phyloP scores from a whole-genome alignment of 2,329 filamentous ascomycete species.

The Nannizziopsis barbatae region DNA sequence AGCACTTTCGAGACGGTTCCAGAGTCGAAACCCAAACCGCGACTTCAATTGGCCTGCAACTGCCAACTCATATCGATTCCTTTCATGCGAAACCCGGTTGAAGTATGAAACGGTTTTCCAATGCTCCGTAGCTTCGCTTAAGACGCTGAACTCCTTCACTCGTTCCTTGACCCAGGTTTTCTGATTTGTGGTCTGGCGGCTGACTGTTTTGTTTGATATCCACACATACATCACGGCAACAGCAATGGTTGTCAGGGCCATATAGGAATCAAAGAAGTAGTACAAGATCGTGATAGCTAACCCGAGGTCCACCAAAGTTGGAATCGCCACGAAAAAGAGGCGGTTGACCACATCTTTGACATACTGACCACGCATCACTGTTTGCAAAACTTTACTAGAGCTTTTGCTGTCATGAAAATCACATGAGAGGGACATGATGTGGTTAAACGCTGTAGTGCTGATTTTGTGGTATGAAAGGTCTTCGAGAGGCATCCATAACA shows the following conservation, averaged over 20 bases:
- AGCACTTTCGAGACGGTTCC: slow-evolving; percentile 27
- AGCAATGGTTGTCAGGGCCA: slow-evolving; percentile 41
- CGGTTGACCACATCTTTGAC: slow-evolving; percentile 50
- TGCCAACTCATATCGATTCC: slow-evolving; percentile 36
- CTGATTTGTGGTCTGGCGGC: slow-evolving; percentile 31
- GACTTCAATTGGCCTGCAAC: slow-evolving; percentile 31
- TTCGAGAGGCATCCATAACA: slow-evolving; percentile 45
- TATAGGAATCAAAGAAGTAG: slow-evolving; percentile 51
- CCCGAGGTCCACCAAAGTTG: slow-evolving; percentile 51
- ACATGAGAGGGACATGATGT: slow-evolving; percentile 58
- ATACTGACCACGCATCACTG: slow-evolving; percentile 52
- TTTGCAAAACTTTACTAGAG: slow-evolving; percentile 53
- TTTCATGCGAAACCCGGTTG: slow-evolving; percentile 46
- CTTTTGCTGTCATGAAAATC: slow-evolving; percentile 58
- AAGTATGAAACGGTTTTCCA: slow-evolving; percentile 51
- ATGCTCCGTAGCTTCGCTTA: slow-evolving; percentile 49
- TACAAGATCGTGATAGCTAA: slow-evolving; percentile 53
- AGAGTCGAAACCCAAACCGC: slow-evolving; percentile 27
- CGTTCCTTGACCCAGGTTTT: slow-evolving; percentile 32
- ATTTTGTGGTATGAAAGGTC: slow-evolving; percentile 49
- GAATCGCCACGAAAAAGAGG: slow-evolving; percentile 48
- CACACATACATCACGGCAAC: slow-evolving; percentile 44
- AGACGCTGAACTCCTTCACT: slow-evolving; percentile 42
- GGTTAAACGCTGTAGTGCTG: slow-evolving; percentile 51
- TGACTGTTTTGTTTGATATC: slow-evolving; percentile 33